phyloP scores from a whole-genome alignment of 1,139 yeast species.

The Magnusiomyces clavatus region DNA sequence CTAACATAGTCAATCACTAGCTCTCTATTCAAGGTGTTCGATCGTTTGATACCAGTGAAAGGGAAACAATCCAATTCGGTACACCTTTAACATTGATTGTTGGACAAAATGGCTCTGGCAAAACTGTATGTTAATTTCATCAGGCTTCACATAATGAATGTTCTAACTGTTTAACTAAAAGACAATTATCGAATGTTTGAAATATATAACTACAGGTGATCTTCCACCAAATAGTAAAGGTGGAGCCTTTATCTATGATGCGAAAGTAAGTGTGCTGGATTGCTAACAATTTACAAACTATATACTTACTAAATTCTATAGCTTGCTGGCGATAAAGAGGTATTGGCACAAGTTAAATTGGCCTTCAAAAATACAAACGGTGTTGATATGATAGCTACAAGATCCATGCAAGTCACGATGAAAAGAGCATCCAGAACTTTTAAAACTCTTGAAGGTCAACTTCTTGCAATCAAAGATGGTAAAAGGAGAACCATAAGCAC shows the following conservation, averaged over 20 bases:
- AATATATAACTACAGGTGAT: constrained; percentile 93
- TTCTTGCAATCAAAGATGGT: constrained; percentile 57
- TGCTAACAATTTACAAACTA: background rate
- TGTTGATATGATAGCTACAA: constrained; percentile 73
- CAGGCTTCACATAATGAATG: background rate
- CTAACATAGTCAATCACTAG: constrained; percentile 25
- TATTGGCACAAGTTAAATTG: constrained; percentile 82
- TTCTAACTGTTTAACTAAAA: constrained; percentile 10
- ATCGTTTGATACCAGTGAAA: constrained; percentile 74
- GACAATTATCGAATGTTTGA: constrained; percentile 87
- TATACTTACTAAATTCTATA: constrained; percentile 2
- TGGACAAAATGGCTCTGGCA: constrained; percentile 98
- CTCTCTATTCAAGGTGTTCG: constrained; percentile 86
- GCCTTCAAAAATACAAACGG: constrained; percentile 74
- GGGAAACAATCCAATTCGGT: constrained; percentile 85
- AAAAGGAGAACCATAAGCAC: constrained; percentile 71
- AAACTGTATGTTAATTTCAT: constrained; percentile 43
- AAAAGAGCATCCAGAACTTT: constrained; percentile 63
- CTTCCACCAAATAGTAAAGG: constrained; percentile 94
- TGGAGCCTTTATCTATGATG: constrained; percentile 95
- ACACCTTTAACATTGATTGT: constrained; percentile 88
- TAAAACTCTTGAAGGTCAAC: constrained; percentile 86
- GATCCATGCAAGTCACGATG: constrained; percentile 67
- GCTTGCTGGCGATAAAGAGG: constrained; percentile 55
- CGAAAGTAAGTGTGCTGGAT: constrained; percentile 50